Evolutionary conservation across 140 eudicot species (phyloP).

Genomic region (Anethum foeniculum): DNA sequence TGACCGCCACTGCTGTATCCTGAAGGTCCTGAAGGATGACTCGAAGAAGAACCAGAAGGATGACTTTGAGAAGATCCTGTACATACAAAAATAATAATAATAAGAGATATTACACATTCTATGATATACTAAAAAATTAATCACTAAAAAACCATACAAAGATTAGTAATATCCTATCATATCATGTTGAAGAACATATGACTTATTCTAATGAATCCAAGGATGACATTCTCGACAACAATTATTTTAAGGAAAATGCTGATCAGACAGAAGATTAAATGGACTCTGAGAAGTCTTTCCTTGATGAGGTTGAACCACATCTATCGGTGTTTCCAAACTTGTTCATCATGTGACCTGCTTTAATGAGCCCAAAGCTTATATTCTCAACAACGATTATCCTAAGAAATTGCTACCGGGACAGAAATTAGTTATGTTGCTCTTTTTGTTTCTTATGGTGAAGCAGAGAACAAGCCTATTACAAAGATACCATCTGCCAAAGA

Average conservation of each 20-base stretch:
- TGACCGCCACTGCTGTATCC: too few relatives aligned
- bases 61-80: too few relatives aligned
- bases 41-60: too few relatives aligned
- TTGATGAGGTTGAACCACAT: too few relatives aligned
- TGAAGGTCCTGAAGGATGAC: too few relatives aligned
- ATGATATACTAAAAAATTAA: too few relatives aligned
- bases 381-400: background rate
- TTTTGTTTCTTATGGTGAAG: background rate
- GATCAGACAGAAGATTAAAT: background rate
- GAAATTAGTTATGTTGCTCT: background rate
- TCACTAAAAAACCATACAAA: too few relatives aligned
- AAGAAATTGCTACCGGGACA: background rate
- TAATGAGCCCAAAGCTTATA: background rate
- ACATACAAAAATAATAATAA: too few relatives aligned
- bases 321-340: too few relatives aligned
- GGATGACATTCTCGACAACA: background rate
- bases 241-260: background rate
- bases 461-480: constrained; percentile 15
- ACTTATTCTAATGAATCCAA: background rate
- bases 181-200: background rate
- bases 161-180: too few relatives aligned
- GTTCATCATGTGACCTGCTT: too few relatives aligned
- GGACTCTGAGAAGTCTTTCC: constrained; percentile 7
- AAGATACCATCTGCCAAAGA: constrained; percentile 20
- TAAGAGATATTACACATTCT: too few relatives aligned